phyloP scores from a whole-genome alignment of 768 basidiomycete genomes.

The Trametes sanguinea region DNA sequence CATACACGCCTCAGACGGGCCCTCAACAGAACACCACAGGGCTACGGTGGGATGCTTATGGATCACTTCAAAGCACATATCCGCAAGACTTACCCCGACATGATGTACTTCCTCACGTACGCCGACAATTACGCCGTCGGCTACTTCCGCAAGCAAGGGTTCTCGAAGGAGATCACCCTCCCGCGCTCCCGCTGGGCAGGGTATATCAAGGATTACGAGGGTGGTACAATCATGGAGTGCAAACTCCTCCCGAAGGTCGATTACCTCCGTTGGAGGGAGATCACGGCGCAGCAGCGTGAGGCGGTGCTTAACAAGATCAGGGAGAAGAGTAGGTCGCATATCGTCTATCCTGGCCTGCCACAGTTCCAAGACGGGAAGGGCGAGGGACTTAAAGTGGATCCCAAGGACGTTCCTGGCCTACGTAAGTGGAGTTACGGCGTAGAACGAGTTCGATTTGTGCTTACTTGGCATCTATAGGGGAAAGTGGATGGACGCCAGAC shows the following conservation, averaged over 20 bases:
- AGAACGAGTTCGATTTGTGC: slow-evolving; percentile 5
- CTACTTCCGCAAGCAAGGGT: slow-evolving; percentile 99
- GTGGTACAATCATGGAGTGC: slow-evolving; percentile 99
- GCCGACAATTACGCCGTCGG: slow-evolving; percentile 99
- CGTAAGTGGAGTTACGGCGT: slow-evolving; percentile 19
- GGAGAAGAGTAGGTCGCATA: slow-evolving; percentile 81
- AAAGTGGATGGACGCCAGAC: slow-evolving; percentile 90
- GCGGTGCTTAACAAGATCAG: slow-evolving; percentile 89
- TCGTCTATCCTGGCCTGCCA: slow-evolving; percentile 78
- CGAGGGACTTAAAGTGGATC: slow-evolving; percentile 58
- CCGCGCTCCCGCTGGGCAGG: slow-evolving; percentile 93
- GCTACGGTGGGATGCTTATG: slow-evolving; percentile 98
- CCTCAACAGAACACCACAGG: slow-evolving; percentile 47
- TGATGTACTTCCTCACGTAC: slow-evolving; percentile 96
- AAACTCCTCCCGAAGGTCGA: slow-evolving; percentile 91
- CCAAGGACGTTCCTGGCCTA: slow-evolving; percentile 87
- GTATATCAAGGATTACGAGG: slow-evolving; percentile 99
- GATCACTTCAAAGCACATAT: slow-evolving; percentile 97
- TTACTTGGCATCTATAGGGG: slow-evolving; percentile 49
- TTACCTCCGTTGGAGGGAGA: slow-evolving; percentile 79
- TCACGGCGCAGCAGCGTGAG: slow-evolving; percentile 81
- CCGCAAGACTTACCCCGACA: slow-evolving; percentile 74
- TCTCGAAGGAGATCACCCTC: slow-evolving; percentile 96
- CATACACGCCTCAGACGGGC: not conserved
- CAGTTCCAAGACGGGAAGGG: slow-evolving; percentile 66